phyloP scores from a whole-genome alignment of 2,329 filamentous ascomycete species.

The Xenosphaeropsis pyriputrescens region DNA sequence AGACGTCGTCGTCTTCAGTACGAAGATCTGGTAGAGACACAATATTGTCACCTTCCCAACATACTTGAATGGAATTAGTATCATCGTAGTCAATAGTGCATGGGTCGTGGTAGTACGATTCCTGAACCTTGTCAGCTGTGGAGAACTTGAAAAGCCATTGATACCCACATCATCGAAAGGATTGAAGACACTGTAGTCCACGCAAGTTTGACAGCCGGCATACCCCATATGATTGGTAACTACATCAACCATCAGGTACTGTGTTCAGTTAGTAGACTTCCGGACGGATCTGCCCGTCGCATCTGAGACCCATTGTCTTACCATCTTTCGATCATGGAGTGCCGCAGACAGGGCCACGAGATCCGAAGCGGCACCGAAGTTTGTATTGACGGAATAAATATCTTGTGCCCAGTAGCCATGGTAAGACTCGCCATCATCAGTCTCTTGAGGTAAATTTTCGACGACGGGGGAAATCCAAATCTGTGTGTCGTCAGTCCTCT shows the following conservation, averaged over 20 bases:
- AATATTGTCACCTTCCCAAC: conserved; percentile 7
- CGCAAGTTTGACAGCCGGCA: conserved; percentile 16
- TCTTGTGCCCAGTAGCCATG: conserved; percentile 31
- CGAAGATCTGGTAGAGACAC: conserved; percentile 16
- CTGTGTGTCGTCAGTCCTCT: conserved; percentile 6
- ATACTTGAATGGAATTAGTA: conserved; percentile 11
- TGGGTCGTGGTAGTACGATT: conserved; percentile 18
- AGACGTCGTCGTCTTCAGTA: conserved; percentile 12
- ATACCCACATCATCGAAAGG: conserved; percentile 20
- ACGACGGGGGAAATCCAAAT: conserved; percentile 30
- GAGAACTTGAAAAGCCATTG: too few species aligned
- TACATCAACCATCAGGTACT: conserved; percentile 34
- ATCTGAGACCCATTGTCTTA: conserved; percentile 15
- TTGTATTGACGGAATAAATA: conserved; percentile 28
- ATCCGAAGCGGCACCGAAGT: conserved; percentile 31
- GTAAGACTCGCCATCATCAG: conserved; percentile 22
- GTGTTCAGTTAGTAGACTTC: not conserved
- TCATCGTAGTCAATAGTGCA: conserved; percentile 21
- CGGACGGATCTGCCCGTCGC: not conserved
- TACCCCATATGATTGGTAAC: conserved; percentile 32
- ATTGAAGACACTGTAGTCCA: conserved; percentile 20
- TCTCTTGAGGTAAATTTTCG: conserved; percentile 18
- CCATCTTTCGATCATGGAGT: conserved; percentile 28
- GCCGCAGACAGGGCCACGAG: conserved; percentile 27
- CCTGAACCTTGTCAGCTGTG: conserved; percentile 1